A percentile compares a stretch with the other conserved stretches of the same genome.
Conservation (phyloP, 331 rosid species). For the Acacia pycnantha region DNA sequence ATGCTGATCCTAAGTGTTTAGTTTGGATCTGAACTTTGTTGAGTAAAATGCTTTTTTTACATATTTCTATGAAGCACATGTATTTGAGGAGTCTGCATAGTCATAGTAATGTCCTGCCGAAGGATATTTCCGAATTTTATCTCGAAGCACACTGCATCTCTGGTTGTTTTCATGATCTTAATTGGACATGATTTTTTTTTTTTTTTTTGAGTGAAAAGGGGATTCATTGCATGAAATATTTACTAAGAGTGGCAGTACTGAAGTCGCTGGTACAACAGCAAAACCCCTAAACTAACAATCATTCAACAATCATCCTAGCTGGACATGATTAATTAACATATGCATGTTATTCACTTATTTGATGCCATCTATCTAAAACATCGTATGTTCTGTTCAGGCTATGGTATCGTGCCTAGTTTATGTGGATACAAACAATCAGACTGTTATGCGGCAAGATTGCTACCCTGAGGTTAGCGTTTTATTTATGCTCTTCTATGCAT, state of each 20-base stretch:
- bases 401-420: slow-evolving; percentile 63
- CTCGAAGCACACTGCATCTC: background rate
- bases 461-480: slow-evolving; percentile 66
- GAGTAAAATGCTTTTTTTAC: background rate
- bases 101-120: background rate
- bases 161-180: background rate
- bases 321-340: background rate
- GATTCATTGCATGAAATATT: too few relatives aligned
- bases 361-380: slow-evolving; percentile 9
- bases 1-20: background rate
- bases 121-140: background rate
- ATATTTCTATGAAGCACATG: background rate
- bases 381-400: slow-evolving; percentile 51
- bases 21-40: background rate
- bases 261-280: too few relatives aligned
- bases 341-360: background rate
- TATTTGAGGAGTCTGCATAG: background rate
- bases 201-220: too few relatives aligned
- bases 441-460: slow-evolving; percentile 72
- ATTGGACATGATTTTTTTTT: background rate
- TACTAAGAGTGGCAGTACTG: too few relatives aligned
- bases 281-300: too few relatives aligned
- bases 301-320: too few relatives aligned
- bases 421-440: slow-evolving; percentile 54
- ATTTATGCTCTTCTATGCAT: background rate